Evolutionary conservation across 2,329 filamentous ascomycete genomes (phyloP), one percentile per base, ranked within the genome.

Genomic region (Aspergillus persii): DNA sequence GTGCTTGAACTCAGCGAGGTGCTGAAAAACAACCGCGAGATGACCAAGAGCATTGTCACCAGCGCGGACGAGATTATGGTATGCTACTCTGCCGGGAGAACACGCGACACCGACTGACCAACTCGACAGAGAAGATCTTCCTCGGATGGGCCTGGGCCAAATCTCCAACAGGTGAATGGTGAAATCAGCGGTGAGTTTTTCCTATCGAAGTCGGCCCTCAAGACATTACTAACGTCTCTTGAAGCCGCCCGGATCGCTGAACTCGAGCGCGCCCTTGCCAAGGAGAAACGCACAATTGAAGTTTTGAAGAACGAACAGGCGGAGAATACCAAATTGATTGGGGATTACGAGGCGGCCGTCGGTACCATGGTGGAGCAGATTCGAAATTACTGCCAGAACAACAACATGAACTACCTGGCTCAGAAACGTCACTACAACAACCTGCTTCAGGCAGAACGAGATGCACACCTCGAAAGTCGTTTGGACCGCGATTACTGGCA

Each of bases 401-500:
- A 80, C 66, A 80, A 81, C 59, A 74, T 76, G 69, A 74, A 80
- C 51, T 80, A 76, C 60, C 73, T 81, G 6, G 69, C 75, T 4
- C 78, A 81, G 62, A 79, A 79, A 61, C 74, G 73, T 47, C 79
- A 80, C 63, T 82, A 81, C 68, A 81, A 81, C 64, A 75, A 79
- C 49, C 74, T 82, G 4, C 72, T 82, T 12, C 80, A 82, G 61
- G 76, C 76, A 8, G 80, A 82, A 63, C 80, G 80, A 47, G 80
- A 82, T 61, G 75, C 79, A 4, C 80, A 82, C 59, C 66, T 82
- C 26, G 70, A 78, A 49, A 79, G 78, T 61, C 77, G 80, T n/a
- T 67, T 81, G 8, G 79, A 81, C 58, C 76, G 78, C 7, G 79
- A 81, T 60, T 73, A 81, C 61, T 81, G 79, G 79, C 78, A 81